Percentiles rank a stretch among this genome's conserved stretches.
Conservation (phyloP, 2,329 filamentous ascomycete species). For the Penicillium sp. region DNA sequence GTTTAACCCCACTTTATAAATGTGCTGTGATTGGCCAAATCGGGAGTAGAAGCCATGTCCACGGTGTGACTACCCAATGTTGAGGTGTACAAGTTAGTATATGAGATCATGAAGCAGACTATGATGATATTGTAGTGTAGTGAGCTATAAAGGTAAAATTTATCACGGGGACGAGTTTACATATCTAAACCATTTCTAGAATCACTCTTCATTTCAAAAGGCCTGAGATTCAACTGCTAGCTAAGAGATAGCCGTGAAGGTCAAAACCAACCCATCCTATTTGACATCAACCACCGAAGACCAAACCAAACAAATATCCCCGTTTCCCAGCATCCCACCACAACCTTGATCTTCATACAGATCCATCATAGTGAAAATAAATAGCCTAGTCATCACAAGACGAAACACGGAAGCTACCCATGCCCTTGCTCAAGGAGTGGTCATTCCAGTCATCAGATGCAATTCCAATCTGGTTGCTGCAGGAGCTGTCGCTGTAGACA, state of each 20-base stretch:
- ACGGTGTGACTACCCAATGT: not conserved
- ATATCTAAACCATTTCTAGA: not conserved
- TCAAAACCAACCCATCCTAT: not conserved
- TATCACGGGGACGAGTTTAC: too few relatives aligned
- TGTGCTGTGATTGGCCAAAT: not conserved
- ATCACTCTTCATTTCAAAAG: not conserved
- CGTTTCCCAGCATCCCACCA: not conserved
- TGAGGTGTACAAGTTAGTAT: not conserved
- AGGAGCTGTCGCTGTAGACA: conserved; percentile 9
- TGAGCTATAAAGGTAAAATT: not conserved
- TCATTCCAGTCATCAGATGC: conserved; percentile 12
- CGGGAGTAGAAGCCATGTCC: not conserved
- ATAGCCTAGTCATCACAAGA: not conserved
- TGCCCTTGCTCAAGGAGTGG: conserved; percentile 1
- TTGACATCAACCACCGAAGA: not conserved
- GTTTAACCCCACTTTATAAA: not conserved
- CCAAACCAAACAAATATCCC: not conserved
- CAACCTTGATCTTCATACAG: not conserved
- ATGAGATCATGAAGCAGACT: not conserved
- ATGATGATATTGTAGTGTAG: not conserved
- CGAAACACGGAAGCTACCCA: conserved; percentile 9
- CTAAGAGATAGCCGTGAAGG: not conserved
- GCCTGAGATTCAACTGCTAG: not conserved
- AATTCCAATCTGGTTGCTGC: conserved; percentile 12
- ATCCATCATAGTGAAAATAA: not conserved